Evolutionary conservation across 2,329 filamentous ascomycete species (phyloP), one percentile per base, ranked within the genome.

Genomic region (Aspergillus phoenicis): DNA sequence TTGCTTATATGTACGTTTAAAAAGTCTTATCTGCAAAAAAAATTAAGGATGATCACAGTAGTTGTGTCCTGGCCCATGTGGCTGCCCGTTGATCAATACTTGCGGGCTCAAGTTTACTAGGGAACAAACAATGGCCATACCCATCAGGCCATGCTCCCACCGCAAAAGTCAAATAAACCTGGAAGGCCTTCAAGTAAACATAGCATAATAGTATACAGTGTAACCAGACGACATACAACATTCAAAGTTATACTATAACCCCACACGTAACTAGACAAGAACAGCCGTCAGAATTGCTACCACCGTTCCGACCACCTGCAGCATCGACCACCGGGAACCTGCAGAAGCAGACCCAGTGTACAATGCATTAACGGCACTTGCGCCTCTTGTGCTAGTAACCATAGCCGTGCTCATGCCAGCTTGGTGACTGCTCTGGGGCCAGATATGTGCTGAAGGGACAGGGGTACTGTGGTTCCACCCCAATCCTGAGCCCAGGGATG

Each of bases 291-390:
- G 6, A n/a, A 43, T 4, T n/a, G 6, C 52, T 15, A 41, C 11
- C 20, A 11, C 8, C 33, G 22, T 41, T 13, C 22, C 36, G 2
- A 53, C 7, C 5, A 53, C 39, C 52, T 8, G 52, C 36, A 20
- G 5, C 52, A 53, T 15, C 36, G 52, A 28, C 36, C 22, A 11
- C 22, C 11, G 36, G 6, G 13, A 11, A 11, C 36, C 33, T 22
- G 24, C 36, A 28, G 52, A 39, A 6, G 51, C 51, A 53, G 13
- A 17, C 11, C 33, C 51, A 1, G 36, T 53, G 33, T 53, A 53
- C 13, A 53, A 41, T 11, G 51, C 28, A 10, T n/a, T 39, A 8
- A 39, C 22, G 4, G 28, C 10, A 10, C 28, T 30, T 15, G 51
- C 51, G 5, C 51, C 41, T 8, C 13, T 39, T 22, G 17, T 41